Evolutionary conservation across 73 alveolate species (phyloP), one percentile per base, ranked within the genome.

Genomic region (Symbiodinium natans): DNA sequence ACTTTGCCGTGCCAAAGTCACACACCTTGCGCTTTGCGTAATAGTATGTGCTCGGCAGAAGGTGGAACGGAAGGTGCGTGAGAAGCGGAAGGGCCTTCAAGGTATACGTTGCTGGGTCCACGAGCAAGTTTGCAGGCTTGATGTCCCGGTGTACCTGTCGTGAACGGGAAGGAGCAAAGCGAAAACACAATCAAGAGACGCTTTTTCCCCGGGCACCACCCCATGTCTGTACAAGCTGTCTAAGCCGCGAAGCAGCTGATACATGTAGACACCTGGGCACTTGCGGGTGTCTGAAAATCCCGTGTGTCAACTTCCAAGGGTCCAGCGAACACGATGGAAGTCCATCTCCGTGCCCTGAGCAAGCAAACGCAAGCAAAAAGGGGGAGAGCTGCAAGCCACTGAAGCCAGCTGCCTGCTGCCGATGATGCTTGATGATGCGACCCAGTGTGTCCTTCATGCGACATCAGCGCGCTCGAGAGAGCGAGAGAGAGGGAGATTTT

Each of bases 341-440:
- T 90, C 97, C 97, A 90, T 90, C 54, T 83, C 92, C 42, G 92
- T 42, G 21, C 92, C 92, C 92, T 83, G 43, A 21, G 23, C 33
- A 34, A 38, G 29, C 29, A 29, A 19, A 13, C 87, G 33, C 83
- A 23, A 4, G 83, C 40, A 38, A n/a, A n/a, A n/a, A 15, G 1
- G 15, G 71, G 23, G n/a, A 52, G 71, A 52, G n/a, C 71, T 52
- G 10, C 23, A 29, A 52, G 29, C 68, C 17, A 29, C 71, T 52
- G 71, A 52, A 29, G n/a, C 71, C 59, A 23, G n/a, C 17, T 15
- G 48, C 97, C 97, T 90, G 97, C 43, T 90, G 97, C 8, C 97
- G 97, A 29, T 90, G 97, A 31, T 90, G 97, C 97, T 90, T 90
- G 80, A 90, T 90, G 97, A 90, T 90, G 80, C 97, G 87, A 38